These are phyloP conservation scores for Marasmius fiardii DNA, from an alignment of 1,284 basidiomycete genomes.

Conservation along the genomic window DNA sequence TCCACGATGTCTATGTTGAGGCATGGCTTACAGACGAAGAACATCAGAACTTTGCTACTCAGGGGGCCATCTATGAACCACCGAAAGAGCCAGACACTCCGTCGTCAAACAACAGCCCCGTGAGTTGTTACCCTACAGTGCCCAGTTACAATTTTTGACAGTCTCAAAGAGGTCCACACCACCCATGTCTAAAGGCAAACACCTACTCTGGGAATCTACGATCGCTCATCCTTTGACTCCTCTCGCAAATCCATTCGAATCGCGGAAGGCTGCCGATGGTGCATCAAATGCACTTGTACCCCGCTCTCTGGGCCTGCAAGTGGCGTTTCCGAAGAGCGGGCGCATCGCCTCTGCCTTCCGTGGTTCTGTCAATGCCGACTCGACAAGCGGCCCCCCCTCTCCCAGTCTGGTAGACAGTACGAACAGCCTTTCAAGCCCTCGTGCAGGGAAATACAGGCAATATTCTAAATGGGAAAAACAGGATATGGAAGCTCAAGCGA, in stretches of 20 bases:
- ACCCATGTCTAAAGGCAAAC: constrained; percentile 32
- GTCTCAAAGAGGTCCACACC: constrained; percentile 13
- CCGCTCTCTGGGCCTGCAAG: constrained; percentile 25
- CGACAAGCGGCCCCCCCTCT: constrained; percentile 23
- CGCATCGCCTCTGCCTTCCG: constrained; percentile 23
- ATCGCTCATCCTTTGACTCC: constrained; percentile 16
- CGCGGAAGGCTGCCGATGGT: constrained; percentile 11
- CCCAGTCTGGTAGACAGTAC: constrained; percentile 47
- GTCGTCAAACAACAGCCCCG: constrained; percentile 29
- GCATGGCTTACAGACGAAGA: constrained; percentile 75
- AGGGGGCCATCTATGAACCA: constrained; percentile 56
- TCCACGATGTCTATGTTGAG: constrained; percentile 68
- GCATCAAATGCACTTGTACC: constrained; percentile 27
- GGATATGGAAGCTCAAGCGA: constrained; percentile 73
- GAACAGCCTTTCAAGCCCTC: constrained; percentile 33
- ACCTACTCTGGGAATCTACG: constrained; percentile 43
- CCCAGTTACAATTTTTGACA: neutral
- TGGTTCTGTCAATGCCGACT: constrained; percentile 37
- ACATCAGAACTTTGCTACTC: constrained; percentile 58
- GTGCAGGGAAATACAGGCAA: constrained; percentile 35
- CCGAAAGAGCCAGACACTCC: constrained; percentile 41
- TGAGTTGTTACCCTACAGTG: constrained; percentile 15
- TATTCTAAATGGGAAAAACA: constrained; percentile 83
- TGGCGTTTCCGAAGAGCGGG: constrained; percentile 11
- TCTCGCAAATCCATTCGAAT: constrained; percentile 15